These are phyloP conservation scores for Oryza brachyantha DNA, from an alignment of 176 grass and related monocot species.

Conservation along the genomic window DNA sequence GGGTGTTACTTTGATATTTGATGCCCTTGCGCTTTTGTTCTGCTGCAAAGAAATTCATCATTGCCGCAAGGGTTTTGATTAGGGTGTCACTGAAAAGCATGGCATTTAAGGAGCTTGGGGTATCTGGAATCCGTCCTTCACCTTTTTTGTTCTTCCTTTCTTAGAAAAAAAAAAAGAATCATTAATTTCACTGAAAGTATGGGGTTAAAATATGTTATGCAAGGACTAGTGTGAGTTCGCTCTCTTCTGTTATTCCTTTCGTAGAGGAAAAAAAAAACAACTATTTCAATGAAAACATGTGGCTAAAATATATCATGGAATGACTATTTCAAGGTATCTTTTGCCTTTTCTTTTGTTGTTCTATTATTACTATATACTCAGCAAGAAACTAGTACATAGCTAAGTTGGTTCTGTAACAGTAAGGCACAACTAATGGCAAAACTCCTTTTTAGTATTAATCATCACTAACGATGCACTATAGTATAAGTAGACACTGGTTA, in stretches of 20 bases:
- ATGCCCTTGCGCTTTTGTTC: too few species aligned
- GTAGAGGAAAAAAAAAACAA: too few species aligned
- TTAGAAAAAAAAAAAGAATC: background rate
- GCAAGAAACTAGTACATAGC: background rate
- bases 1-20: too few species aligned
- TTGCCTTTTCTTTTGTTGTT: too few species aligned
- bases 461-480: background rate
- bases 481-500: background rate
- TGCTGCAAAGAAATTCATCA: background rate
- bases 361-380: background rate
- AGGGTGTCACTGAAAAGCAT: background rate
- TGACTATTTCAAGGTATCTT: background rate
- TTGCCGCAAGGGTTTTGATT: background rate
- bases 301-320: too few species aligned
- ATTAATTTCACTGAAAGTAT: background rate
- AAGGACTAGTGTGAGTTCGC: background rate
- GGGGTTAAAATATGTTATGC: background rate
- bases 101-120: background rate
- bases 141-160: background rate
- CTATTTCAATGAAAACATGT: background rate
- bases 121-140: background rate
- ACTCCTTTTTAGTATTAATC: background rate
- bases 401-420: constrained; percentile 7
- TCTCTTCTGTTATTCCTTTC: background rate
- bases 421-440: background rate